Percentiles rank a stretch among this genome's conserved stretches.
Evolutionary conservation across 2,329 filamentous ascomycete genomes (phyloP).

Genomic region (Stachybotrys elegans): DNA sequence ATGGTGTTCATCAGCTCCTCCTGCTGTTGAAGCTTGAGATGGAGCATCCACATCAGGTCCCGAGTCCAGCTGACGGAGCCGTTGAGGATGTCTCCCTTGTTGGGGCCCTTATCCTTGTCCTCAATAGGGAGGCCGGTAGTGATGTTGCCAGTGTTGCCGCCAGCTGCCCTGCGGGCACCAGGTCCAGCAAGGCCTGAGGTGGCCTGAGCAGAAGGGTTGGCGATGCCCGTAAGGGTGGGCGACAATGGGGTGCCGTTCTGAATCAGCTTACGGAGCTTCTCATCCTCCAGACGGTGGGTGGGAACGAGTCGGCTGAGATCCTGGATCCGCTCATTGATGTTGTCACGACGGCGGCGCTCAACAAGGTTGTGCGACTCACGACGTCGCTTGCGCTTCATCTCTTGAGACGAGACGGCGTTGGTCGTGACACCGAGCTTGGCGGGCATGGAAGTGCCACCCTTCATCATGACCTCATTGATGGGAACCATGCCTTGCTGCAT

Average conservation of each 20-base stretch:
- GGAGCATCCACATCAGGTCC: constrained; percentile 95
- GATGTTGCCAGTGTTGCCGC: constrained; percentile 69
- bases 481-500: constrained; percentile 64
- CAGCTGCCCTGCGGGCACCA: constrained; percentile 73
- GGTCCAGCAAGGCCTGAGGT: constrained; percentile 85
- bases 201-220: constrained; percentile 60
- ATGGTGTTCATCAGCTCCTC: constrained; percentile 78
- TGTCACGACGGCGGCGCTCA: constrained; percentile 88
- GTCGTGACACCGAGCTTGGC: constrained; percentile 66
- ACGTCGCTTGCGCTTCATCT: constrained; percentile 86
- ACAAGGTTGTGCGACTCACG: constrained; percentile 96
- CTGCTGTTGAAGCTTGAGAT: constrained; percentile 85
- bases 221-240: constrained; percentile 68
- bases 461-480: constrained; percentile 85
- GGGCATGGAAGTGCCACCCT: constrained; percentile 83
- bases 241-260: constrained; percentile 88
- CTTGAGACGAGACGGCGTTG: constrained; percentile 67
- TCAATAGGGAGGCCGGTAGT: constrained; percentile 89
- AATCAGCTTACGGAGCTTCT: constrained; percentile 93
- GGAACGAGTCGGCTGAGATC: constrained; percentile 93
- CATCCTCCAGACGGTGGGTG: constrained; percentile 86
- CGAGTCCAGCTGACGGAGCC: constrained; percentile 95
- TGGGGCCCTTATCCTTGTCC: constrained; percentile 97
- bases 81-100: constrained; percentile 98
- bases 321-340: constrained; percentile 98